A percentile compares a stretch with the other conserved stretches of the same genome.
Conservation (phyloP, 805 yeast species). For the Danielia oregonensis region DNA sequence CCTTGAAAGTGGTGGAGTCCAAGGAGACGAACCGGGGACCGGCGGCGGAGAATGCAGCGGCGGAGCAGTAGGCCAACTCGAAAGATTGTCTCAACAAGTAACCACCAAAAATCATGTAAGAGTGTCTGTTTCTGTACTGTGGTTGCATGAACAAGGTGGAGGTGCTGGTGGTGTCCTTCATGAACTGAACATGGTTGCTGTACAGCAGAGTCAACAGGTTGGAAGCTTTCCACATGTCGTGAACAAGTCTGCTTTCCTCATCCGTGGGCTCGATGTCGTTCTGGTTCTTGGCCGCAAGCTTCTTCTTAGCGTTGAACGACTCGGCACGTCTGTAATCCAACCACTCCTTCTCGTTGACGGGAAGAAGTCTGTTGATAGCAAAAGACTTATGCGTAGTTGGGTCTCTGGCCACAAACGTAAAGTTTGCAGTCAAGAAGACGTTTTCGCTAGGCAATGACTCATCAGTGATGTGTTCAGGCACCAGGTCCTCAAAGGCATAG, state of each 20-base stretch:
- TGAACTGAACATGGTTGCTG: slow-evolving; percentile 46
- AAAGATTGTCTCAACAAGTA: slow-evolving; percentile 88
- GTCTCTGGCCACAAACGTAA: slow-evolving; percentile 93
- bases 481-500: slow-evolving; percentile 59
- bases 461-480: slow-evolving; percentile 54
- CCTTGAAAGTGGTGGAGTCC: slow-evolving; percentile 86
- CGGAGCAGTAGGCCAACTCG: slow-evolving; percentile 89
- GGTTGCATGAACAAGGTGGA: slow-evolving; percentile 94
- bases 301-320: slow-evolving; percentile 82
- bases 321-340: slow-evolving; percentile 84
- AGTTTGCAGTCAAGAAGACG: slow-evolving; percentile 81
- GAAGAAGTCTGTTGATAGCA: slow-evolving; percentile 78
- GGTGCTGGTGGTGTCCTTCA: slow-evolving; percentile 67
- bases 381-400: slow-evolving; percentile 89
- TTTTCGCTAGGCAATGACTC: slow-evolving; percentile 58
- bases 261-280: slow-evolving; percentile 60
- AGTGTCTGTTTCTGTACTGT: slow-evolving; percentile 91
- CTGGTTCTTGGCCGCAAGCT: slow-evolving; percentile 65
- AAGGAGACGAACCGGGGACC: slow-evolving; percentile 86
- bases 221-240: slow-evolving; percentile 62
- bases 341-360: slow-evolving; percentile 74
- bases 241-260: slow-evolving; percentile 70
- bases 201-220: slow-evolving; percentile 10
- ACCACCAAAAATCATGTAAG: slow-evolving; percentile 94
- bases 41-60: slow-evolving; percentile 82